Percentiles rank a stretch among this genome's conserved stretches.
Evolutionary conservation across 2,329 filamentous ascomycete genomes (phyloP).

Genomic region (Botrytis aclada): DNA sequence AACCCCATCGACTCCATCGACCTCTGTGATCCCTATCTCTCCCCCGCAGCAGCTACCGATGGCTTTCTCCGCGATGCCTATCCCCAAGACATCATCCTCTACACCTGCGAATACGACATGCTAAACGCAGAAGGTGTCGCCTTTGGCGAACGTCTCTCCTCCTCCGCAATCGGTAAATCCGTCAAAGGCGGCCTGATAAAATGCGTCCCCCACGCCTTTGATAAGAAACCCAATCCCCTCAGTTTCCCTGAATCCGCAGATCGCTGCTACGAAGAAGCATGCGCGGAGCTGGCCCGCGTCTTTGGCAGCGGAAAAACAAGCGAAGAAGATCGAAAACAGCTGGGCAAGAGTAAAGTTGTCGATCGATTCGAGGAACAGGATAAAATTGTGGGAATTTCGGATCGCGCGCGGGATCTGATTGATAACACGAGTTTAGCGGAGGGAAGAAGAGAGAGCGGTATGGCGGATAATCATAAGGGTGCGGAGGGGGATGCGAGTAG

Average conservation of each 20-base stretch:
- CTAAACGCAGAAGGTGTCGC: slow-evolving; percentile 57
- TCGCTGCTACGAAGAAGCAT: slow-evolving; percentile 36
- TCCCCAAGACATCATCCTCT: slow-evolving; percentile 54
- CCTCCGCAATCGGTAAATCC: slow-evolving; percentile 49
- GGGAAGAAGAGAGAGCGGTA: slow-evolving; percentile 3
- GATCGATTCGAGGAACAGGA: slow-evolving; percentile 33
- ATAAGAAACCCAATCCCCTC: slow-evolving; percentile 62
- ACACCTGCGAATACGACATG: slow-evolving; percentile 65
- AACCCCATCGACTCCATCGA: slow-evolving; percentile 44
- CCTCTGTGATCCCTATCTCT: slow-evolving; percentile 53
- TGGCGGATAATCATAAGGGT: slow-evolving; percentile 17
- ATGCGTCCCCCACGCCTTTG: slow-evolving; percentile 62
- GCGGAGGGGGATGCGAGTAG: background rate
- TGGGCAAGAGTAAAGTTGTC: slow-evolving; percentile 30
- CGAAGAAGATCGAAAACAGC: slow-evolving; percentile 31
- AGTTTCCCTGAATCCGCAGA: slow-evolving; percentile 39
- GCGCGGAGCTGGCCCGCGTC: slow-evolving; percentile 32
- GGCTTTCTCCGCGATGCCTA: slow-evolving; percentile 46
- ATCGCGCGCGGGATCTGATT: slow-evolving; percentile 8
- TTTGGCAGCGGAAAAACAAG: slow-evolving; percentile 30
- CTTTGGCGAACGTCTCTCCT: slow-evolving; percentile 57
- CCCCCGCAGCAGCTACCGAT: slow-evolving; percentile 55
- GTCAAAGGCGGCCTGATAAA: slow-evolving; percentile 57
- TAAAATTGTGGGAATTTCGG: background rate
- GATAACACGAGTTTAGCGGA: slow-evolving; percentile 15